These are phyloP conservation scores for Vigna radiata DNA, from an alignment of 306 rosid genomes.

Conservation along the genomic window DNA sequence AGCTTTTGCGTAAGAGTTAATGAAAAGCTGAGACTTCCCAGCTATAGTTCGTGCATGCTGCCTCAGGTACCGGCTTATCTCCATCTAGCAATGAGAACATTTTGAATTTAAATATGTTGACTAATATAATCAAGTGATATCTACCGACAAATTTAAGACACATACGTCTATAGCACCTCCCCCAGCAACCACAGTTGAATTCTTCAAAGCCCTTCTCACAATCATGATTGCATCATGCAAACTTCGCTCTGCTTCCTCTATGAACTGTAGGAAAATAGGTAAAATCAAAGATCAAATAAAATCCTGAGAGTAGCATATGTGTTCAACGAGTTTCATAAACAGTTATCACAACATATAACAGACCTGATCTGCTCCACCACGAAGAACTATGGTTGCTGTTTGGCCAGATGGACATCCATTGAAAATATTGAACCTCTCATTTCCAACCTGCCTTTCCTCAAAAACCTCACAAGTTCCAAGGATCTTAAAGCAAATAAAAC, in stretches of 20 bases:
- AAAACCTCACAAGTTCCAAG: conserved; percentile 94
- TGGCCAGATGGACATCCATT: conserved; percentile 95
- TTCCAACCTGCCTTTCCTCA: conserved; percentile 98
- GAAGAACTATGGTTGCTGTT: conserved; percentile 97
- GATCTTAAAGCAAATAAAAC: conserved; percentile 61
- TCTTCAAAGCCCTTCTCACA: conserved; percentile 95
- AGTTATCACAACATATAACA: conserved; percentile 23
- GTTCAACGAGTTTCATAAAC: not conserved
- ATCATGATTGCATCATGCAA: conserved; percentile 99
- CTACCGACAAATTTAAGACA: conserved; percentile 34
- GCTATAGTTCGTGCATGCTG: conserved; percentile 93
- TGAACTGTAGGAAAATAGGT: conserved; percentile 67
- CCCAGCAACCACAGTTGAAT: conserved; percentile 97
- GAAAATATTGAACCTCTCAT: conserved; percentile 94
- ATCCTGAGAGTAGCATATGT: conserved; percentile 26
- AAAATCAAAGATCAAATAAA: conserved; percentile 14
- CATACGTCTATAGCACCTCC: conserved; percentile 99
- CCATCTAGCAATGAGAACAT: conserved; percentile 76
- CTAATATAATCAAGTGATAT: not conserved
- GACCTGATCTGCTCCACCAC: conserved; percentile 99
- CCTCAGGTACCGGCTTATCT: conserved; percentile 91
- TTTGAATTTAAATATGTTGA: conserved; percentile 1
- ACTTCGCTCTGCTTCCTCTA: conserved; percentile 99
- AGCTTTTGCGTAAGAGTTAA: conserved; percentile 96
- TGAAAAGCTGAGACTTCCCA: conserved; percentile 93